A percentile compares a stretch with the other conserved stretches of the same genome.
Evolutionary conservation across 371 early-diverging fungal genomes (phyloP).

Genomic region (Rhizopus microsporus): DNA sequence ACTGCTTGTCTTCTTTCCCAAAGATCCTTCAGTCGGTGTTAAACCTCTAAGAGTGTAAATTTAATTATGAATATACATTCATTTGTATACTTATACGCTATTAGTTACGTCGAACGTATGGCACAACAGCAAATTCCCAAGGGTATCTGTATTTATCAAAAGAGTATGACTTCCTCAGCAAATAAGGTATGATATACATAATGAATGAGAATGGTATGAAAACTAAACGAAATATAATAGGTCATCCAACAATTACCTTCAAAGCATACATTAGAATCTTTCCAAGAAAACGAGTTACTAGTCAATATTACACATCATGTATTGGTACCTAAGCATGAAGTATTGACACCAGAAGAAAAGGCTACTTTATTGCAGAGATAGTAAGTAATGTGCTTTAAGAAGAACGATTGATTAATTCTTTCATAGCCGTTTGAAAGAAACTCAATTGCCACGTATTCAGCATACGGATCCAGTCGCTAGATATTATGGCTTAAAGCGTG

Average conservation of each 20-base stretch:
- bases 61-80: neutral
- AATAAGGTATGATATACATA: slow-evolving; percentile 64
- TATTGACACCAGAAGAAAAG: slow-evolving; percentile 92
- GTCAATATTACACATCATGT: slow-evolving; percentile 99
- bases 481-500: slow-evolving; percentile 96
- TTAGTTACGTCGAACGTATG: slow-evolving; percentile 84
- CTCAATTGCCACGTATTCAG: slow-evolving; percentile 96
- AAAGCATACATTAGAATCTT: slow-evolving; percentile 90
- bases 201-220: neutral
- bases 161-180: slow-evolving; percentile 87
- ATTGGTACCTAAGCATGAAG: slow-evolving; percentile 95
- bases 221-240: slow-evolving; percentile 21
- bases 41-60: slow-evolving; percentile 87
- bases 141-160: slow-evolving; percentile 85
- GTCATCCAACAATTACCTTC: slow-evolving; percentile 67
- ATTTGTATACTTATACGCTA: neutral
- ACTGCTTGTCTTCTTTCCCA: slow-evolving; percentile 91
- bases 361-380: slow-evolving; percentile 89
- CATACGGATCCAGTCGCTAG: slow-evolving; percentile 93
- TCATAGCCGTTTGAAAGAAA: slow-evolving; percentile 87
- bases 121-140: slow-evolving; percentile 77
- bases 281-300: slow-evolving; percentile 93
- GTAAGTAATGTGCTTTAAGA: slow-evolving; percentile 49
- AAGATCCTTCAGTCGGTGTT: slow-evolving; percentile 88
- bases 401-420: neutral